Evolutionary conservation across 495 filamentous ascomycete genomes (phyloP).

Genomic region (Glutinoglossum americanum): DNA sequence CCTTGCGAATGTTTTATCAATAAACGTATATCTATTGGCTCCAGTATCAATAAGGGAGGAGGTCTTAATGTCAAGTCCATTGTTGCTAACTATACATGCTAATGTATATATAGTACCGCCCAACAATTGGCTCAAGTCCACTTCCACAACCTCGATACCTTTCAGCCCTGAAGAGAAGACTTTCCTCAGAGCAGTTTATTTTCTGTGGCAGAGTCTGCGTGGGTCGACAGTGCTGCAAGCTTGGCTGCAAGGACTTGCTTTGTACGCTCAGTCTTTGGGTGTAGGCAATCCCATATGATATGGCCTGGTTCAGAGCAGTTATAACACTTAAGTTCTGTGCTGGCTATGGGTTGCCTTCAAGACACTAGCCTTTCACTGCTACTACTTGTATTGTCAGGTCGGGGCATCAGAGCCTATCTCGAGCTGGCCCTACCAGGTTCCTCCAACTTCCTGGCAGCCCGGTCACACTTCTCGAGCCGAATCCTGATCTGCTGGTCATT

Average conservation of each 20-base stretch:
- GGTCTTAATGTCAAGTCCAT: not conserved
- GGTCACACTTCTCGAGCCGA: not conserved
- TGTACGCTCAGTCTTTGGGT: not conserved
- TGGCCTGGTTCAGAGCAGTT: not conserved
- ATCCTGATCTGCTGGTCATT: not conserved
- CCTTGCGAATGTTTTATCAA: not conserved
- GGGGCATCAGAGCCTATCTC: not conserved
- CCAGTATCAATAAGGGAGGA: not conserved
- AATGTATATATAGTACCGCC: not conserved
- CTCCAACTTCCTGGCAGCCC: not conserved
- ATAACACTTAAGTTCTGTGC: not conserved
- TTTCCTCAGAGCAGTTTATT: not conserved
- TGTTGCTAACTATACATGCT: not conserved
- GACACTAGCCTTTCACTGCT: too few species aligned
- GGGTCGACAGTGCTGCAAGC: not conserved
- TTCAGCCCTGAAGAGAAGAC: not conserved
- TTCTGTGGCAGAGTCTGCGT: not conserved
- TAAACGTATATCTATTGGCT: not conserved
- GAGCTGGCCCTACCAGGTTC: not conserved
- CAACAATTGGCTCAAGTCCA: not conserved
- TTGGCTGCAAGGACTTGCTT: not conserved
- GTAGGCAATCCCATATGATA: not conserved
- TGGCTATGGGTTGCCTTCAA: too few species aligned
- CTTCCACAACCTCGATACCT: not conserved
- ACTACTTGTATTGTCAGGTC: too few species aligned